Conservation (phyloP, 2,329 filamentous ascomycete genomes). For the Ceratocystis eucalypticola region DNA sequence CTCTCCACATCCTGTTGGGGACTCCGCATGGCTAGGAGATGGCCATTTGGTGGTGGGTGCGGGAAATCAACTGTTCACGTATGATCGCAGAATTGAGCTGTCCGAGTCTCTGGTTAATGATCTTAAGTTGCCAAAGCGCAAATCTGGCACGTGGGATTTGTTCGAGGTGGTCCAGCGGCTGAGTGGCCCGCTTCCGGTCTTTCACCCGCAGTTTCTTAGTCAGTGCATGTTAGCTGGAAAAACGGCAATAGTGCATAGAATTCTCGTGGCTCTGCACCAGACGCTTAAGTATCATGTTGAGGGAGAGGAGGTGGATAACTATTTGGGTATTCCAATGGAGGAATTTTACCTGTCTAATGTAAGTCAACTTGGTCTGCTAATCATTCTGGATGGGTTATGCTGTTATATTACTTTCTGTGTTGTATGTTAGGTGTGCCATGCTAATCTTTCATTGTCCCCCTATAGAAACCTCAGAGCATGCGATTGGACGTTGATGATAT, state of each 20-base stretch:
- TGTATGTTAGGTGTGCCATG: slow-evolving; percentile 10
- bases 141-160: slow-evolving; percentile 48
- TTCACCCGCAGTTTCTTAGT: slow-evolving; percentile 81
- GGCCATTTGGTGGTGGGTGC: slow-evolving; percentile 78
- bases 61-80: slow-evolving; percentile 81
- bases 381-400: too few species aligned
- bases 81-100: slow-evolving; percentile 59
- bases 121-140: slow-evolving; percentile 35
- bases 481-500: slow-evolving; percentile 7
- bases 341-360: slow-evolving; percentile 38
- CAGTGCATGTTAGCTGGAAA: slow-evolving; percentile 80
- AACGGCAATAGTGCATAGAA: slow-evolving; percentile 51
- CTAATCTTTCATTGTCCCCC: background rate
- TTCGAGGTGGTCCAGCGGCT: slow-evolving; percentile 72
- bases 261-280: slow-evolving; percentile 59
- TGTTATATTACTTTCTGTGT: background rate
- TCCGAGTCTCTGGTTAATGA: slow-evolving; percentile 45
- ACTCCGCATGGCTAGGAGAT: slow-evolving; percentile 79
- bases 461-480: slow-evolving; percentile 1
- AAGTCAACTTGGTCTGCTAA: slow-evolving; percentile 21
- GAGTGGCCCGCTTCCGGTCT: slow-evolving; percentile 77
- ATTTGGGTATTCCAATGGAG: slow-evolving; percentile 52
- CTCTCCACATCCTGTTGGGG: slow-evolving; percentile 81
- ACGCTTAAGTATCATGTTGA: slow-evolving; percentile 72
- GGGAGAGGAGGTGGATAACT: slow-evolving; percentile 66